Evolutionary conservation across 2,329 filamentous ascomycete species (phyloP).

Genomic region (Ophiostoma sp.): DNA sequence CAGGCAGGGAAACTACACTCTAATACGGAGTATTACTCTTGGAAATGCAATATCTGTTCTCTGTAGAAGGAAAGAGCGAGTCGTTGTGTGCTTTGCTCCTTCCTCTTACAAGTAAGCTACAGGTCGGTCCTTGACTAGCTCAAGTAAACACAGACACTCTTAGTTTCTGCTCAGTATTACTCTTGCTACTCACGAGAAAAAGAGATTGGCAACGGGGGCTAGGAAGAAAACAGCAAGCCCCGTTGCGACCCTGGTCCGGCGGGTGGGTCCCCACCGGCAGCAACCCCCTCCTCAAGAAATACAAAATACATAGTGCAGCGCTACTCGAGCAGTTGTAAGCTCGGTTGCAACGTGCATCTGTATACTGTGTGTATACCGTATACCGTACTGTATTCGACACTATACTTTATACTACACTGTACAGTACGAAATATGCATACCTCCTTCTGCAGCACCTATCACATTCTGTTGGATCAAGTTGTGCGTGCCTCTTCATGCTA

Average conservation of each 20-base stretch:
- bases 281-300: constrained; percentile 19
- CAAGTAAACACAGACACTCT: neutral
- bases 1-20: neutral
- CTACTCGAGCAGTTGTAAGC: constrained; percentile 24
- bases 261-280: constrained; percentile 26
- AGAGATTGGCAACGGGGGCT: constrained; percentile 27
- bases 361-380: neutral
- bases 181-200: constrained; percentile 16
- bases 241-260: constrained; percentile 20
- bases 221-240: constrained; percentile 27
- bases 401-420: neutral
- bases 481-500: too few relatives aligned
- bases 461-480: too few relatives aligned
- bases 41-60: too few relatives aligned
- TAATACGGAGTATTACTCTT: too few relatives aligned
- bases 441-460: too few relatives aligned
- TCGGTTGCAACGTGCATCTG: constrained; percentile 26
- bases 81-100: neutral
- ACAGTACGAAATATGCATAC: neutral
- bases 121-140: neutral
- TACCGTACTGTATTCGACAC: neutral
- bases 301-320: neutral
- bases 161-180: neutral
- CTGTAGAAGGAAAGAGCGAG: neutral
- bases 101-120: neutral